Percentiles rank a stretch among this genome's conserved stretches.
Conservation (phyloP, 2,329 filamentous ascomycete genomes). For the Gyromitra esculenta region DNA sequence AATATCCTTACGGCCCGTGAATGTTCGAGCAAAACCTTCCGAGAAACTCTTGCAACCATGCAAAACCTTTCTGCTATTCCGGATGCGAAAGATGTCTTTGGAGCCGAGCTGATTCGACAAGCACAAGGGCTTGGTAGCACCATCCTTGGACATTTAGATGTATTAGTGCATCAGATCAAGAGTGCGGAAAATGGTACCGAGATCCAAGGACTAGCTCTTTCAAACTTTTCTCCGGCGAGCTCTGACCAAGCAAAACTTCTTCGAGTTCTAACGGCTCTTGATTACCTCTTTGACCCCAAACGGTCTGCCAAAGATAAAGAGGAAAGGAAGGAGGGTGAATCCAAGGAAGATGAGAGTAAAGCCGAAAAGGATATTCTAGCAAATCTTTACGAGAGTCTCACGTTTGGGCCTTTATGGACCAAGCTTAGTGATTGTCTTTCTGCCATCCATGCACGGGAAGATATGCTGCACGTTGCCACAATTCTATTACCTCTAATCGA, state of each 20-base stretch:
- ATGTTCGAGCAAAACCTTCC: conserved; percentile 97
- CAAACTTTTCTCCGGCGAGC: conserved; percentile 94
- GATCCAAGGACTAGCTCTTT: conserved; percentile 90
- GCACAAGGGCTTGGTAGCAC: conserved; percentile 84
- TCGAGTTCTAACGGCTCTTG: conserved; percentile 88
- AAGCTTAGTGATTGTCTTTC: conserved; percentile 88
- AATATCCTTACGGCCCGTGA: conserved; percentile 96
- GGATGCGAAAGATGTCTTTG: conserved; percentile 87
- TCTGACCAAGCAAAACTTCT: conserved; percentile 97
- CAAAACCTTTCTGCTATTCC: conserved; percentile 96
- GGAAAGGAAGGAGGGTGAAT: conserved; percentile 57
- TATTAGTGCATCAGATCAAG: conserved; percentile 84
- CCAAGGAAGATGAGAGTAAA: conserved; percentile 60
- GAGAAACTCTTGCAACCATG: conserved; percentile 97
- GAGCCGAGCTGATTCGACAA: conserved; percentile 89
- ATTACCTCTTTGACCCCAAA: conserved; percentile 92
- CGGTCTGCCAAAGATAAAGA: conserved; percentile 67
- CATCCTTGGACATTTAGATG: conserved; percentile 83
- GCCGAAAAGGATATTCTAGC: conserved; percentile 77
- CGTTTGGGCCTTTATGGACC: conserved; percentile 89
- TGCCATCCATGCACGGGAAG: conserved; percentile 88
- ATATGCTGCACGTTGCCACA: conserved; percentile 96
- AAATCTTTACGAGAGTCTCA: conserved; percentile 87
- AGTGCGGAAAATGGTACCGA: conserved; percentile 89
- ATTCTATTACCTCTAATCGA: conserved; percentile 95